Base-by-base conservation (phyloP, 495 filamentous ascomycete species). In the Terfezia boudieri region DNA sequence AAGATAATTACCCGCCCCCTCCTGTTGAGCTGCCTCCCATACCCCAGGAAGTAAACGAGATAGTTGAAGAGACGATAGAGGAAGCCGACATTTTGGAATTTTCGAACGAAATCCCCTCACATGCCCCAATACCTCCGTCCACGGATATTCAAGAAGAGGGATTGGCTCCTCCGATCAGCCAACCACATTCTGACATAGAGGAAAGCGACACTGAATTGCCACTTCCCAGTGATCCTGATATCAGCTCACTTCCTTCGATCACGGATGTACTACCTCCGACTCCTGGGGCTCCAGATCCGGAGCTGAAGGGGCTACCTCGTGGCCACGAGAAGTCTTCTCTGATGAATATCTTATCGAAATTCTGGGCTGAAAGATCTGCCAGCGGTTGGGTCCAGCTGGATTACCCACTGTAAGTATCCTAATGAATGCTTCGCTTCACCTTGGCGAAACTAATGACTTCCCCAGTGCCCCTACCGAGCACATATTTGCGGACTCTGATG, bases 361-460 rank as follows among this genome's bases (percentile, higher is more conserved):
- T 99, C 69, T 99, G 92, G 92, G 92, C 90, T 17, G 90, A 96
- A 65, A 79, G 90, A 48, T 95, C 90, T 20, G 86, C 92, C 43
- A 94, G 85, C 68, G 87, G 88, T 49, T 99, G 92, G 92, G 73
- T 83, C n/a, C 77, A 81, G 26, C 73, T 99, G 23, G 92, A 96
- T 22, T 99, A 96, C 62, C 92, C 92, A 10, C 73, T 94, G 56
- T 62, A 59, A 9, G 56, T 41, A 20, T 50, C 36, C 1, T 3
- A 49, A 52, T 37, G 9, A 9, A 35, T 35, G 20, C 20, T 20
- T 20, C 36, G 52, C 11, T 38, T 57, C 16, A 10, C 23, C 16
- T 49, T 9, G 16, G 26, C 9, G 1, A 22, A 43, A 50, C 16
- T 56, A 22, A 61, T 48, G 36, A 17, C 11, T 51, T 51, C 12